Evolutionary conservation across 2,329 filamentous ascomycete genomes (phyloP), one percentile per base, ranked within the genome.

Genomic region (Golovinomyces cichoracearum): DNA sequence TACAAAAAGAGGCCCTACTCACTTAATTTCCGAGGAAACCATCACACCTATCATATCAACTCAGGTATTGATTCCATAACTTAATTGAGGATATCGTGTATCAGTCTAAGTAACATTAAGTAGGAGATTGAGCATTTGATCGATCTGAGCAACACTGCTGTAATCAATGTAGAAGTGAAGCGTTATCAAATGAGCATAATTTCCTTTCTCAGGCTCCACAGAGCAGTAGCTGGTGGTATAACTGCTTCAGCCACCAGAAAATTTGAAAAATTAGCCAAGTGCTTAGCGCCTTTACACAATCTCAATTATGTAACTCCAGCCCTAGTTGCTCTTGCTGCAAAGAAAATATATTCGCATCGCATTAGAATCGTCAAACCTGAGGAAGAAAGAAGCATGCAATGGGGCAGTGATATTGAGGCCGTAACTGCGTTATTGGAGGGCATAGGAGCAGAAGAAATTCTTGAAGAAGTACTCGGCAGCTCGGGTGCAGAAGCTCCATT

Each of bases 141-240:
- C 2, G 64, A 68, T n/a, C 66, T 74, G 2, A 71, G 72, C 49
- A 65, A 70, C 2, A 59, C 69, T 2, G 74, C 81, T 13, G 71
- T 69, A 37, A 66, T 85, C 23, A 80, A 77, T 50, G 72, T 86
- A 19, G 85, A 94, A 54, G 73, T 94, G 2, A 68, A 74, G 50
- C 76, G 83, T 40, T 95, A 95, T 62, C 72, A 88, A 50, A 79
- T 88, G 68, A 88, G 95, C 63, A 74, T 95, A 33, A 67, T 88
- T 47, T 74, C 85, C 2, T 94, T 93, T 60, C 70, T 95, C 55
- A 78, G 90, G 25, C 72, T 92, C 61, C 86, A 93, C 63, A 79
- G 88, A 48, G 86, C 83, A 45, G 81, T 94, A 23, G 73, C 73
- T 17, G 74, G 79, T 13, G 83, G 85, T 38, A 73, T 93, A 47